These are phyloP conservation scores for Hericium erinaceus DNA, from an alignment of 768 basidiomycete genomes.

Conservation along the genomic window DNA sequence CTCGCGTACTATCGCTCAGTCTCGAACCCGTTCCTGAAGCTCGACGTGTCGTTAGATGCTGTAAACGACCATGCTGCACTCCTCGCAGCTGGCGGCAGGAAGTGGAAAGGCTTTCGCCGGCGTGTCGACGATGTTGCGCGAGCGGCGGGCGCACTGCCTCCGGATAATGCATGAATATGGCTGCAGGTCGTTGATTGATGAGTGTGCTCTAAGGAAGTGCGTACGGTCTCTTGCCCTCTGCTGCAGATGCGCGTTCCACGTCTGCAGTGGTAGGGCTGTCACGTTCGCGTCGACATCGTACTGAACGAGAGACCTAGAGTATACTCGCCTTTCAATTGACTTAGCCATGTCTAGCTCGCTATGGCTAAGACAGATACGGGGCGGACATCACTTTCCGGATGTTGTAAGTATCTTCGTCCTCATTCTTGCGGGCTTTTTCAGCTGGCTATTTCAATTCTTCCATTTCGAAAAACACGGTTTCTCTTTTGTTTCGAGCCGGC, in stretches of 20 bases:
- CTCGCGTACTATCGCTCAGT: slow-evolving; percentile 75
- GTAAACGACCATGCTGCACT: slow-evolving; percentile 44
- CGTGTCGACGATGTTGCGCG: slow-evolving; percentile 70
- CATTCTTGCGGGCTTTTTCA: too few species aligned
- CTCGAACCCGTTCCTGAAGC: slow-evolving; percentile 78
- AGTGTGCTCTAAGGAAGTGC: neutral
- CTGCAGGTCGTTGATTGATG: neutral
- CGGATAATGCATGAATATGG: slow-evolving; percentile 6
- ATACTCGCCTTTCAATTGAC: slow-evolving; percentile 70
- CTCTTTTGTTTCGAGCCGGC: too few species aligned
- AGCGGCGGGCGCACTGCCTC: slow-evolving; percentile 36
- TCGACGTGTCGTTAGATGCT: slow-evolving; percentile 40
- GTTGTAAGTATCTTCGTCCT: too few species aligned
- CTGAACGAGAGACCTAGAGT: slow-evolving; percentile 44
- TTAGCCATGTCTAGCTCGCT: slow-evolving; percentile 55
- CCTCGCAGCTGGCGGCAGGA: slow-evolving; percentile 49
- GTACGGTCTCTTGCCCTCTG: slow-evolving; percentile 7
- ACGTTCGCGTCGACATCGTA: slow-evolving; percentile 2
- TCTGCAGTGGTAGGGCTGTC: slow-evolving; percentile 3
- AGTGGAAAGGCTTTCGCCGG: slow-evolving; percentile 61
- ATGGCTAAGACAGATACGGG: slow-evolving; percentile 93
- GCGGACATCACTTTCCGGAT: slow-evolving; percentile 27
- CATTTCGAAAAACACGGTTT: too few species aligned
- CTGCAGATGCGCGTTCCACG: neutral
- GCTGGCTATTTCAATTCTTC: too few species aligned